Percentiles rank a stretch among this genome's conserved stretches.
Conservation (phyloP, 768 basidiomycete genomes). For the Rhodotorula paludigena region DNA sequence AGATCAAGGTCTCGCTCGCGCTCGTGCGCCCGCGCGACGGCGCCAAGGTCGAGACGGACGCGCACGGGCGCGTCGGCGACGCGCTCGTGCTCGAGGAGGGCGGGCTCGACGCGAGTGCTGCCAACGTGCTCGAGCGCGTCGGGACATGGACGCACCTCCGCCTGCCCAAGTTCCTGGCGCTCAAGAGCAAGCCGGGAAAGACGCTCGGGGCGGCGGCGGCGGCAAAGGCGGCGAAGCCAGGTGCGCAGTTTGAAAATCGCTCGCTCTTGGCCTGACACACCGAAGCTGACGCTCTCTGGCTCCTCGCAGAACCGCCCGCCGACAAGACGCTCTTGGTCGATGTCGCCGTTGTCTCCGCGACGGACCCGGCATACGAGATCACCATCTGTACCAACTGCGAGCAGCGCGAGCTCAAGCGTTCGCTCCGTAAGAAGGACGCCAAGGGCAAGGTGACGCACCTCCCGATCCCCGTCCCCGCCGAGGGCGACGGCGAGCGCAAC, state of each 20-base stretch:
- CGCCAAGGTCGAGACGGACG: not conserved
- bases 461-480: slow-evolving; percentile 49
- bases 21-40: slow-evolving; percentile 47
- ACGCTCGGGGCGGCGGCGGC: slow-evolving; percentile 64
- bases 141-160: slow-evolving; percentile 88
- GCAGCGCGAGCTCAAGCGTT: slow-evolving; percentile 81
- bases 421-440: slow-evolving; percentile 74
- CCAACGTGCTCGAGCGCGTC: slow-evolving; percentile 47
- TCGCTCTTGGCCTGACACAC: not conserved
- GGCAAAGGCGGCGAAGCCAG: slow-evolving; percentile 36
- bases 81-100: slow-evolving; percentile 21
- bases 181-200: slow-evolving; percentile 76
- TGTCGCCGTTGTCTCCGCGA: slow-evolving; percentile 72
- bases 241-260: slow-evolving; percentile 2
- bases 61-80: not conserved
- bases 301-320: slow-evolving; percentile 48
- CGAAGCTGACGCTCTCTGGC: not conserved
- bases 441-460: slow-evolving; percentile 33
- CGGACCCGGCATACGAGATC: slow-evolving; percentile 69
- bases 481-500: slow-evolving; percentile 52
- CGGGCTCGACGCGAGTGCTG: slow-evolving; percentile 18
- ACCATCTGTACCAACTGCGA: slow-evolving; percentile 83
- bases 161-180: slow-evolving; percentile 72
- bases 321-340: slow-evolving; percentile 68
- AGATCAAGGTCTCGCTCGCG: slow-evolving; percentile 77